Base-by-base conservation (phyloP, 495 filamentous ascomycete genomes). In the Articulospora tetracladia region DNA sequence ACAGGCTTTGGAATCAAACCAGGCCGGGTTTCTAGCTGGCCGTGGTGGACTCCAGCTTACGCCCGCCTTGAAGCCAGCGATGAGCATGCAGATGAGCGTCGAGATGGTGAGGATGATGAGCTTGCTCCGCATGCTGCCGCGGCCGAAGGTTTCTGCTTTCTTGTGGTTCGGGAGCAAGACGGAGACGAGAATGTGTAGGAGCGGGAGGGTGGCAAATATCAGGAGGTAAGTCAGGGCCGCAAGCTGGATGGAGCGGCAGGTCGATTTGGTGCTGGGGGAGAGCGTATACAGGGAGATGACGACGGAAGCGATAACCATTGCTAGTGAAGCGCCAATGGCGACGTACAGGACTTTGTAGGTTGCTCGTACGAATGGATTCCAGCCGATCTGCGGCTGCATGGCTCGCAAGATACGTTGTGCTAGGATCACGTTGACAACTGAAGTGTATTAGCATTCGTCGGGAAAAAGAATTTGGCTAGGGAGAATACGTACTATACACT, bases 391-490 rank as follows among this genome's bases (percentile, higher is more conserved):
- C 0, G 90, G 92, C 48, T 92, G 87, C 19, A 80, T 81, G 3
- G 85, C 87, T 20, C 91, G 80, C n/a, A 92, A 65, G 39, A 94
- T 81, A 26, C 92, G 84, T 69, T 92, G 88, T 0, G 88, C 74
- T 66, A 89, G 87, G 68, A 93, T 74, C 34, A 96, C 72, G 70
- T 96, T 93, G 67, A 90, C 69, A 58, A 95, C 72, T 69, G 87
- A 93, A 95, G 71, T 4, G 95, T 64, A 24, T 94, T 65, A 23
- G 91, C 80, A 25, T 91, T 92, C 0, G 89, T n/a, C n/a, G n/a
- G n/a, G n/a, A n/a, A n/a, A n/a, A n/a, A n/a, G n/a, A n/a, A 86
- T 17, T 83, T 80, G 24, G 92, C 83, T 54, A 7, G 28, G 17
- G 23, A n/a, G 0, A 11, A 25, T 54, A 6, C 20, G 12, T n/a